phyloP scores from a whole-genome alignment of 2,329 filamentous ascomycete genomes.

The Aspergillus sp. region DNA sequence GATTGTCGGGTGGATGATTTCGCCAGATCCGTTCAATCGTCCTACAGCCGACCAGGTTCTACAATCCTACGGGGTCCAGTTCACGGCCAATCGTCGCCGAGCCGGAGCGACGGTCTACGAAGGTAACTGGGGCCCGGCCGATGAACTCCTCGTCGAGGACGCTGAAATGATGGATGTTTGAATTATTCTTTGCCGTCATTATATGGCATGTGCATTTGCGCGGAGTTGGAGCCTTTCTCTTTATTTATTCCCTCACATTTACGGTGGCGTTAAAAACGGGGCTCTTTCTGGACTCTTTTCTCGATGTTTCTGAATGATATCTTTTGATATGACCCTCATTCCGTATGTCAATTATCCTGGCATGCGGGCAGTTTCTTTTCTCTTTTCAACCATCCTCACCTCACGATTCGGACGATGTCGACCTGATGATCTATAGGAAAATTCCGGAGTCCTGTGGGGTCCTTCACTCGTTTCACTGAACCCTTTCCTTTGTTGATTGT shows the following conservation, averaged over 20 bases:
- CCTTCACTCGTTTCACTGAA: not conserved
- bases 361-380: not conserved
- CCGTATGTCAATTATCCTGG: not conserved
- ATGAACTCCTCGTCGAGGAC: slow-evolving; percentile 51
- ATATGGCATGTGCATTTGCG: slow-evolving; percentile 25
- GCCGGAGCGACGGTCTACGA: slow-evolving; percentile 93
- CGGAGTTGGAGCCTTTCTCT: slow-evolving; percentile 19
- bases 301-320: not conserved
- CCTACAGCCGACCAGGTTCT: slow-evolving; percentile 69
- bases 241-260: slow-evolving; percentile 11
- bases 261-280: slow-evolving; percentile 10
- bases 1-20: slow-evolving; percentile 82
- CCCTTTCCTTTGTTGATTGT: slow-evolving; percentile 6
- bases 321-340: not conserved
- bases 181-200: slow-evolving; percentile 17
- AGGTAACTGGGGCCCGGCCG: slow-evolving; percentile 83
- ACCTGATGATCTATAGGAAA: slow-evolving; percentile 1
- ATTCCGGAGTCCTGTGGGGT: slow-evolving; percentile 3
- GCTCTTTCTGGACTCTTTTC: slow-evolving; percentile 7
- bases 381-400: slow-evolving; percentile 1
- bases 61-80: slow-evolving; percentile 63
- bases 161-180: slow-evolving; percentile 58
- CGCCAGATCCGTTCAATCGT: slow-evolving; percentile 61
- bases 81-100: slow-evolving; percentile 68
- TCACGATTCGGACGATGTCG: slow-evolving; percentile 1